phyloP scores from a whole-genome alignment of 2,329 filamentous ascomycete genomes.

The Scedosporium dehoogii region DNA sequence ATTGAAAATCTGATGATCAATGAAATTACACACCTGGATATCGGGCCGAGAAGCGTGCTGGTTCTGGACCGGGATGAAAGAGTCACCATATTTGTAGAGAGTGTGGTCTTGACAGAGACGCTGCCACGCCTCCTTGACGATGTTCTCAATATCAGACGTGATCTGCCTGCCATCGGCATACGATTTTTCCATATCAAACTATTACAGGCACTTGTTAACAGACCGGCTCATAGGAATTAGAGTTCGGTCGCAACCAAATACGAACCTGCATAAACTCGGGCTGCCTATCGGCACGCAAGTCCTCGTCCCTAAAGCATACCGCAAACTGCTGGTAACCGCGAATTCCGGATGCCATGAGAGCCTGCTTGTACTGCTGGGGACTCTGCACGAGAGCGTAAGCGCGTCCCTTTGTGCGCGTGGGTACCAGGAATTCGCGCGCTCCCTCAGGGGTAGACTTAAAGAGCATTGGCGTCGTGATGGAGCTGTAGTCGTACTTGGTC shows the following conservation, averaged over 20 bases:
- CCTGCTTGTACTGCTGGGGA: conserved; percentile 97
- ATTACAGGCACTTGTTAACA: conserved; percentile 1
- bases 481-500: conserved; percentile 50
- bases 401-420: conserved; percentile 63
- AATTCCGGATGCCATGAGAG: conserved; percentile 86
- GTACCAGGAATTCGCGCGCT: conserved; percentile 87
- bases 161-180: conserved; percentile 67
- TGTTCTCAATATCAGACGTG: conserved; percentile 41
- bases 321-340: conserved; percentile 84
- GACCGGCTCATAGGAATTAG: background rate
- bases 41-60: conserved; percentile 2
- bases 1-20: background rate
- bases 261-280: conserved; percentile 87
- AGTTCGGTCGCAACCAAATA: background rate
- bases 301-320: conserved; percentile 90
- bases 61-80: conserved; percentile 17
- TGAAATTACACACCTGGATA: background rate
- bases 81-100: conserved; percentile 19
- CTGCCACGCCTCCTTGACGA: conserved; percentile 4
- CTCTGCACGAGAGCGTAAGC: conserved; percentile 93
- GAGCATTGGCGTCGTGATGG: conserved; percentile 85
- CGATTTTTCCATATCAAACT: conserved; percentile 90
- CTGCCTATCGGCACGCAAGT: conserved; percentile 82
- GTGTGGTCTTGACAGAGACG: conserved; percentile 25
- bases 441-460: conserved; percentile 98